Conservation (phyloP, 352 stramenopile species). For the Blastocystis sp. region DNA sequence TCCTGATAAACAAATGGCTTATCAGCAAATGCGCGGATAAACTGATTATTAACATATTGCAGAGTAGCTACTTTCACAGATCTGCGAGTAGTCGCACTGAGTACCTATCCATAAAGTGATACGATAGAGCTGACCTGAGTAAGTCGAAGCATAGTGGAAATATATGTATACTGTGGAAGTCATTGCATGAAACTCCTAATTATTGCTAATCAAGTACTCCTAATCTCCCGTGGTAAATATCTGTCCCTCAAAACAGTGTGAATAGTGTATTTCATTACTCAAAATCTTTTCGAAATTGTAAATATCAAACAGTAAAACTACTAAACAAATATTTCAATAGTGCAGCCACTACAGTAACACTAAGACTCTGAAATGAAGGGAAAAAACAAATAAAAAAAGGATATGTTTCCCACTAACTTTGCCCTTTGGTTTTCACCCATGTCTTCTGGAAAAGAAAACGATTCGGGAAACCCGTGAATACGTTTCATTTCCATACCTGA, state of each 20-base stretch:
- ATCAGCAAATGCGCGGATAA: constrained; percentile 16
- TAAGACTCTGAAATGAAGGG: background rate
- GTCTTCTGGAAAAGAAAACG: constrained; percentile 45
- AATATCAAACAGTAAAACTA: background rate
- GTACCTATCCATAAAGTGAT: background rate
- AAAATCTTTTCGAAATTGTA: background rate
- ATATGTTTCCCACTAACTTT: constrained; percentile 54
- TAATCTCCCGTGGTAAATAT: background rate
- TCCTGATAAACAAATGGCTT: constrained; percentile 68
- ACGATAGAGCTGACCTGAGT: background rate
- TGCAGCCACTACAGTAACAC: constrained; percentile 23
- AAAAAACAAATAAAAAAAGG: background rate
- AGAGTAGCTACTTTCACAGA: background rate
- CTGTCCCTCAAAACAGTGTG: background rate
- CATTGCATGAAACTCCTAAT: background rate
- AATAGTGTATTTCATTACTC: background rate
- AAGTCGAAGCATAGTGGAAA: background rate
- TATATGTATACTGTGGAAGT: background rate
- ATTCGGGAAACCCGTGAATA: constrained; percentile 37
- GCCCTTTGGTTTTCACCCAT: constrained; percentile 4
- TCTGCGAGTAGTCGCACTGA: background rate
- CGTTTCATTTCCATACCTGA: constrained; percentile 46
- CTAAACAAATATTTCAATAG: constrained; percentile 17
- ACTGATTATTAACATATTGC: background rate
- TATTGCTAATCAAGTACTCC: background rate